Base-by-base conservation (phyloP, 202 grass and related monocot species). In the Dendrocalamus latiflorus region DNA sequence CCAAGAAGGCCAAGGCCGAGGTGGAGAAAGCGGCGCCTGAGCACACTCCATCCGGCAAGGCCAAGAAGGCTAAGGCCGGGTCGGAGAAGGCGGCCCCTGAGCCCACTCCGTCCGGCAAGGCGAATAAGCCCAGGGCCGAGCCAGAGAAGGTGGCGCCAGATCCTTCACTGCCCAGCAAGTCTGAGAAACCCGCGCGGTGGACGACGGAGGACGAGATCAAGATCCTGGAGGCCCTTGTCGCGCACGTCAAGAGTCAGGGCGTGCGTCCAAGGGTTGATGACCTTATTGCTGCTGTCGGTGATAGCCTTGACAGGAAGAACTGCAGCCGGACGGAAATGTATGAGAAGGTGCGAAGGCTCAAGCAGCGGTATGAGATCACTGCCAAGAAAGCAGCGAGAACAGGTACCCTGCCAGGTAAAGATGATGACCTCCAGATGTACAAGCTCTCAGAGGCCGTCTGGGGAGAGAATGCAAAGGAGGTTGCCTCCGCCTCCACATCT, bases 271-370 rank as follows among this genome's bases (percentile, higher is more conserved):
- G 58, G 9, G 25, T 25, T 1, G 70, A 76, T 9, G 72, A 53
- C 0, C 58, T 93, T 45, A 22, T 60, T 22, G 26, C 74, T 30
- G 74, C 65, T 38, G 44, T 93, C 6, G 34, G 81, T 9, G 81
- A 69, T 41, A 43, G 39, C 34, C 75, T 94, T 1, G 56, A 87
- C 7, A 39, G 61, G 55, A 69, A 88, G 53, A 58, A 54, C 68
- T 51, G 67, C 78, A 42, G 28, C 67, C 20, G 84, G 25, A 2
- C 22, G 0, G 90, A 91, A 2, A 79, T 98, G 3, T 61, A 55
- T 55, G 83, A 91, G 60, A 94, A 94, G 64, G 64, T 94, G 24
- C 75, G 79, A 1, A 16, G 4, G 9, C 58, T 94, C 4, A 91
- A 54, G 82, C 20, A 16, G 4, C 72, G 42, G 1, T 93, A 81